A percentile compares a stretch with the other conserved stretches of the same genome.
Conservation (phyloP, 1,139 yeast genomes). For the Spathaspora sp. region DNA sequence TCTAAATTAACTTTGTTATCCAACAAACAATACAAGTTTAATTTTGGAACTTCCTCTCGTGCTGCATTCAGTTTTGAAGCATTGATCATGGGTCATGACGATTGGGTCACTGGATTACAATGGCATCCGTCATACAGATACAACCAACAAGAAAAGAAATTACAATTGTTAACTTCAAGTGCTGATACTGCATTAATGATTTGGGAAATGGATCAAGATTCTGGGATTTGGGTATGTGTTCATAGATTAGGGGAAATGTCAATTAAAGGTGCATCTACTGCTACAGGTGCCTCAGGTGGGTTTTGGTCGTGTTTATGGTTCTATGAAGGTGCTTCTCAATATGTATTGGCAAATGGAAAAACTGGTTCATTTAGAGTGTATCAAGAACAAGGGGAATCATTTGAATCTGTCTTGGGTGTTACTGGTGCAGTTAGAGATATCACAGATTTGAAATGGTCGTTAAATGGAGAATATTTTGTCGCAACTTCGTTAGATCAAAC, state of each 20-base stretch:
- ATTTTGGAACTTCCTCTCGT: conserved; percentile 28
- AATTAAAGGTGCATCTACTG: conserved; percentile 95
- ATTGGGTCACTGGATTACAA: conserved; percentile 84
- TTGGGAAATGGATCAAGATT: conserved; percentile 87
- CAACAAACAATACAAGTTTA: conserved; percentile 64
- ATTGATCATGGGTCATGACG: conserved; percentile 95
- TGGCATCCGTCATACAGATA: conserved; percentile 62
- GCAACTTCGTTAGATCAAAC: conserved; percentile 91
- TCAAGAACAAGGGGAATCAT: conserved; percentile 39
- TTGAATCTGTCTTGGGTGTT: conserved; percentile 61
- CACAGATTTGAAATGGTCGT: conserved; percentile 82
- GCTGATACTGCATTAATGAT: conserved; percentile 93
- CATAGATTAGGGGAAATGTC: conserved; percentile 87
- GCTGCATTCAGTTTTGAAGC: conserved; percentile 84
- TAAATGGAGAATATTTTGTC: conserved; percentile 63
- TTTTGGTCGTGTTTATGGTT: conserved; percentile 93
- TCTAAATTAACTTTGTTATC: conserved; percentile 53
- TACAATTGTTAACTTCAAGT: conserved; percentile 76
- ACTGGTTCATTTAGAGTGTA: conserved; percentile 93
- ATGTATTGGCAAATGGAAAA: conserved; percentile 77
- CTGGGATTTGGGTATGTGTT: conserved; percentile 89
- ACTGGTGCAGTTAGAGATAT: conserved; percentile 77
- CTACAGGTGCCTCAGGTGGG: conserved; percentile 98
- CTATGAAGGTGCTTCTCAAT: conserved; percentile 38
- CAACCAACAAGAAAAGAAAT: conserved; percentile 23